Percentiles rank a stretch among this genome's conserved stretches.
Evolutionary conservation across 148 eudicot species (phyloP).

Genomic region (Camellia japonica): DNA sequence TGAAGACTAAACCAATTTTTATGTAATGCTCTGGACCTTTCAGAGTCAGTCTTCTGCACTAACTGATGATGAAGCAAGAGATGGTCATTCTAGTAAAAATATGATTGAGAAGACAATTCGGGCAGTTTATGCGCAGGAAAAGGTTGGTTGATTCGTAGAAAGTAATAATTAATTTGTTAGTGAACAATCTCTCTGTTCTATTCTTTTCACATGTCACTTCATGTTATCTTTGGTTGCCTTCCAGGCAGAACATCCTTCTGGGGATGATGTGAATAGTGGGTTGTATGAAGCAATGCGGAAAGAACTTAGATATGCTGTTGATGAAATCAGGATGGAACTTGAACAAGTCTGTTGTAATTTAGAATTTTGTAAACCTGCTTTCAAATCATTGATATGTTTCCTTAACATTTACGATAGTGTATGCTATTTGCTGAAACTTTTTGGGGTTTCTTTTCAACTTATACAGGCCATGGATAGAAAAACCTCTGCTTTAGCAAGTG

Average conservation of each 20-base stretch:
- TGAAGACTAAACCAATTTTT: neutral
- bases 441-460: neutral
- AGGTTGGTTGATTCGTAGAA: constrained; percentile 34
- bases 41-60: constrained; percentile 87
- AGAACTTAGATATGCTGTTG: constrained; percentile 62
- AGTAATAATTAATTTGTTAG: neutral
- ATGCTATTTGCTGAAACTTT: constrained; percentile 12
- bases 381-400: neutral
- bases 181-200: neutral
- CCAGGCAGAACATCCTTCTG: constrained; percentile 47
- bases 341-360: constrained; percentile 35
- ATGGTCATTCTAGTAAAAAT: constrained; percentile 39
- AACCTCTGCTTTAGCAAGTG: constrained; percentile 24
- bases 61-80: constrained; percentile 83
- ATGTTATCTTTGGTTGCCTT: neutral
- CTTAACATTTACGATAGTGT: neutral
- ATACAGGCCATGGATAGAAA: constrained; percentile 46
- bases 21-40: constrained; percentile 13
- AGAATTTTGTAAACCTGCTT: neutral
- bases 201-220: neutral
- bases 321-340: constrained; percentile 54
- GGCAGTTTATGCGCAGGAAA: constrained; percentile 53
- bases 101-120: constrained; percentile 52
- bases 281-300: constrained; percentile 51
- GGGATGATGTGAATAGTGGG: constrained; percentile 36